Conservation (phyloP, 257 asterid genomes). For the Nemophila menziesii region DNA sequence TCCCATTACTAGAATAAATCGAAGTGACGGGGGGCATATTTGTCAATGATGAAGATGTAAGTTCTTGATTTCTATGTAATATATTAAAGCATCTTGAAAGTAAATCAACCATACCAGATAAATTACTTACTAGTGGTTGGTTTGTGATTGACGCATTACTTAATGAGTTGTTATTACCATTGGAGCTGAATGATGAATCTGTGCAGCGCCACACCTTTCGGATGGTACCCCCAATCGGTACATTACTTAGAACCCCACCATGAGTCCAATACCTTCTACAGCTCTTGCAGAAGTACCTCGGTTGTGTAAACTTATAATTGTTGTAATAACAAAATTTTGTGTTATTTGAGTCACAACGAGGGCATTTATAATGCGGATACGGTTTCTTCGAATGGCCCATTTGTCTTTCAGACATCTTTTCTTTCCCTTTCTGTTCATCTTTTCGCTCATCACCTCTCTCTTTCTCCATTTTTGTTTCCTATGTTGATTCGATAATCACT, state of each 20-base stretch:
- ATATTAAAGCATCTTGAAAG: too few species aligned
- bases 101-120: neutral
- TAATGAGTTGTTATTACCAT: neutral
- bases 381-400: neutral
- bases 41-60: too few species aligned
- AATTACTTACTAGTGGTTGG: too few species aligned
- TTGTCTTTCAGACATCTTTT: too few species aligned
- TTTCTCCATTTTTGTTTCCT: too few species aligned
- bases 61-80: too few species aligned
- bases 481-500: too few species aligned
- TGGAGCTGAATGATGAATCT: neutral
- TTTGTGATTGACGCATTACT: neutral
- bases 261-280: neutral
- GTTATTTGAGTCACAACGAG: neutral
- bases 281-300: neutral
- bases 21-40: too few species aligned
- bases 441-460: too few species aligned
- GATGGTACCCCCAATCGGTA: neutral
- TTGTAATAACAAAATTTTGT: neutral
- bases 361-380: neutral
- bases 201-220: neutral
- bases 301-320: neutral
- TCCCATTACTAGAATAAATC: too few species aligned
- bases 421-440: too few species aligned
- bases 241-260: neutral